Evolutionary conservation across 176 grass and related monocot species (phyloP), one percentile per base, ranked within the genome.

Genomic region (Thinopyrum elongatum): DNA sequence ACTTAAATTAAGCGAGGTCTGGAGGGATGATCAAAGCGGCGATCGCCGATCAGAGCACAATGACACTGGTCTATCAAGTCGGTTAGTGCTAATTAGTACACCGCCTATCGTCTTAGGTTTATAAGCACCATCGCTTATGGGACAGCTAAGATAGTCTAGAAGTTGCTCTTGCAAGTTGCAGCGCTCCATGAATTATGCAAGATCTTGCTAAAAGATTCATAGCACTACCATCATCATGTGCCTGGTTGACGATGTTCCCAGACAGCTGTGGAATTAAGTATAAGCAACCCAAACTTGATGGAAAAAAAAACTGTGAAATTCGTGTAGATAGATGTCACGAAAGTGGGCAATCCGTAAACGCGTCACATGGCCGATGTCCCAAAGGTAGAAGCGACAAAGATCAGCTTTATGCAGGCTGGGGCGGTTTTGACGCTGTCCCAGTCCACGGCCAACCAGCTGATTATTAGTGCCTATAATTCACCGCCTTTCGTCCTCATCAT

Each of bases 361-460:
- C 46, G 2, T 89, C 60, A 58, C 44, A 64, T 23, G 26, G 4
- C 4, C 10, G 2, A 64, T 44, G 30, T 23, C 12, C 9, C 25
- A 10, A 29, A 66, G 1, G 53, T 57, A 42, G 42, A 86, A 79
- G 74, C 30, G 80, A 79, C 80, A 79, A 87, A 78, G 65, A 25
- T 28, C 0, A 83, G 65, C 84, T 90, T 83, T 90, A 83, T 55
- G 65, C 49, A 19, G 49, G 16, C 49, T 65, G 21, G 41, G 53
- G 79, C 83, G 62, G 78, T 70, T 70, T 86, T 77, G 83, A 86
- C 78, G 46, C 8, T 21, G 55, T 41, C 41, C 78, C 31, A 25
- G 1, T 21, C n/a, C 58, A 62, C 10, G 29, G 21, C 65, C 68
- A 57, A 12, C 67, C 7, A 22, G 55, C 7, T 22, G 19, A 58